Base-by-base conservation (phyloP, 192 early-diverging fungal species). In the Haplosporangium gracile region DNA sequence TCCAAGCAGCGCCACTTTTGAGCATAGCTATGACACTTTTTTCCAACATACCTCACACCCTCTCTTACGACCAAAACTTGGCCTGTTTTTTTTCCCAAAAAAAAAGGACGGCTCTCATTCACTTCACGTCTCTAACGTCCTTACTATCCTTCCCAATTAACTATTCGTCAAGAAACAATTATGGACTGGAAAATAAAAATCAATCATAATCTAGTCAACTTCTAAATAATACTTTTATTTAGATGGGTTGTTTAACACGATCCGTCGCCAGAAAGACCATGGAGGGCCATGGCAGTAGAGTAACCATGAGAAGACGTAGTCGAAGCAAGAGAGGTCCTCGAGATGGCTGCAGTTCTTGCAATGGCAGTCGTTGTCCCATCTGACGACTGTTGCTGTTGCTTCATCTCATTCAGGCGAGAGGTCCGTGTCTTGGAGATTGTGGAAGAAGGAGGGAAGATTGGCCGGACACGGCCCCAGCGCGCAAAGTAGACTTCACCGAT, bases 401-500 rank as follows among this genome's bases (percentile, higher is more conserved):
- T 65, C 40, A 22, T 26, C 24, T 49, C n/a, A 29, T 71, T 70
- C 18, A 47, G 7, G 11, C 11, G 60, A 24, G 43, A 49, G 13
- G 36, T 26, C 47, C 70, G 34, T 32, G 10, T 26, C 55, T 11
- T 26, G 22, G 55, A 29, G 38, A 39, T 1, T 38, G 70, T 47
- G 3, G 75, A 68, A 29, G 65, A 26, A 32, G 82, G 29, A 49
- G 73, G 68, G 36, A 72, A 80, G 8, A 85, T 60, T 10, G 83
- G 78, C 24, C 83, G 83, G 16, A 63, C 83, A 16, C 83, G 83
- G 4, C 74, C 78, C 83, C 83, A 92, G 4, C 91, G 78, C 10
- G 89, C 91, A 82, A 92, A 92, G 10, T 84, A 82, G 47, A 92
- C 76, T 60, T 92, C 91, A 26, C 91, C 91, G 0, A 92, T 83